Evolutionary conservation across 2,329 filamentous ascomycete genomes (phyloP), one percentile per base, ranked within the genome.

Genomic region (Drechslerella dactyloides): DNA sequence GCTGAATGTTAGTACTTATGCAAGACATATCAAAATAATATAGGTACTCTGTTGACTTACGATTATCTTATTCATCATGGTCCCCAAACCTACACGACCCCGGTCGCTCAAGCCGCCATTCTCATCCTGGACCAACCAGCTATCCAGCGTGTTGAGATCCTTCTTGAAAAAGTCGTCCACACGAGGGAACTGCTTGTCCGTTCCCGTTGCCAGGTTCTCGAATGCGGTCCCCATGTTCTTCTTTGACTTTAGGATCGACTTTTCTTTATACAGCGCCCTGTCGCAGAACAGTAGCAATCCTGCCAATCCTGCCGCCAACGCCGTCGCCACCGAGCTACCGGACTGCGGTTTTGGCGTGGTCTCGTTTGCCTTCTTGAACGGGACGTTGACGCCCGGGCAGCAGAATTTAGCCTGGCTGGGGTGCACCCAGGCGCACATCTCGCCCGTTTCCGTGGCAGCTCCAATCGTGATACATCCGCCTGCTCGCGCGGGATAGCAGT

Each of bases 161-260:
- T 23, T 48, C 44, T 48, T 48, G 44, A 48, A 48, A 48, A 19
- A 48, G 44, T 48, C 44, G n/a, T 48, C 44, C 8, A 48, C 44
- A 48, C 44, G 44, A 8, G 44, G 44, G 44, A 48, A 48, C 44
- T 48, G 44, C 44, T 48, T 48, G 44, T 48, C 44, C 15, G 44
- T 19, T 19, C 44, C 44, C 5, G 44, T 48, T 48, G 44, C 44
- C 17, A 48, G 11, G 4, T 48, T 48, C 11, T 48, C 44, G 17
- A 48, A 48, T 1, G 44, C 44, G 6, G 15, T 48, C n/a, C n/a
- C 19, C 44, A 48, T 48, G 21, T 15, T 21, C 19, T 19, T 48
- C 19, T 48, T 48, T 17, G 44, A 48, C 19, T 23, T 48, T 11
- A 48, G 44, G n/a, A 48, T 21, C 4, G 44, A 48, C 19, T 48